Evolutionary conservation across 1,139 yeast species (phyloP).

Genomic region (Pichia sp.): DNA sequence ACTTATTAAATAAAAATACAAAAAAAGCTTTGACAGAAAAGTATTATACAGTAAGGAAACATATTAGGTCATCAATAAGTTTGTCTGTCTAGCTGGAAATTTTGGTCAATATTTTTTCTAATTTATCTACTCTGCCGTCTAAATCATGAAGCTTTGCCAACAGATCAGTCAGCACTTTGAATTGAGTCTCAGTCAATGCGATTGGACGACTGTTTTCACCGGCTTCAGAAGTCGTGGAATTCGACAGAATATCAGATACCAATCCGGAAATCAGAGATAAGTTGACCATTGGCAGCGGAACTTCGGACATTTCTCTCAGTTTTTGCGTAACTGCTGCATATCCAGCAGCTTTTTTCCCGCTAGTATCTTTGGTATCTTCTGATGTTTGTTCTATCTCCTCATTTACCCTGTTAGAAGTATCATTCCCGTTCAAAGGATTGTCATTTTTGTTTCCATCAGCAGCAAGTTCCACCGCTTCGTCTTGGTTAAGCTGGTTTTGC

Average conservation of each 20-base stretch:
- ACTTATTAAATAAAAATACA: too few relatives aligned
- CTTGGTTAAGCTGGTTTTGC: not conserved
- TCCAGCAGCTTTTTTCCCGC: not conserved
- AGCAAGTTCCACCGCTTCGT: not conserved
- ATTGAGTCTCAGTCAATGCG: not conserved
- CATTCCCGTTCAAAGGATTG: not conserved
- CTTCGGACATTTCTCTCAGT: not conserved
- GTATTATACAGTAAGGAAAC: too few relatives aligned
- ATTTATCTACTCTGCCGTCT: not conserved
- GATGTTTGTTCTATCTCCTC: not conserved
- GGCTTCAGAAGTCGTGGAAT: not conserved
- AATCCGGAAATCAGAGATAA: constrained; percentile 4
- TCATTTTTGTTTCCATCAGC: not conserved
- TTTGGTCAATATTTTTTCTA: not conserved
- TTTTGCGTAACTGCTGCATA: not conserved
- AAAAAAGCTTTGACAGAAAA: too few relatives aligned
- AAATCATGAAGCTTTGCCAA: constrained; percentile 5
- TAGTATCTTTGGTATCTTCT: not conserved
- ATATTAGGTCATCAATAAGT: too few relatives aligned
- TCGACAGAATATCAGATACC: constrained; percentile 3
- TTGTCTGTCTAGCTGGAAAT: too few relatives aligned
- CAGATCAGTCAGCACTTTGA: constrained; percentile 1
- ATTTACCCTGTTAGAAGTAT: not conserved
- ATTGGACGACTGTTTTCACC: not conserved
- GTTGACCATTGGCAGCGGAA: constrained; percentile 1